These are phyloP conservation scores for Yamadazyma kitorensis DNA, from an alignment of 805 yeast species.

Conservation along the genomic window DNA sequence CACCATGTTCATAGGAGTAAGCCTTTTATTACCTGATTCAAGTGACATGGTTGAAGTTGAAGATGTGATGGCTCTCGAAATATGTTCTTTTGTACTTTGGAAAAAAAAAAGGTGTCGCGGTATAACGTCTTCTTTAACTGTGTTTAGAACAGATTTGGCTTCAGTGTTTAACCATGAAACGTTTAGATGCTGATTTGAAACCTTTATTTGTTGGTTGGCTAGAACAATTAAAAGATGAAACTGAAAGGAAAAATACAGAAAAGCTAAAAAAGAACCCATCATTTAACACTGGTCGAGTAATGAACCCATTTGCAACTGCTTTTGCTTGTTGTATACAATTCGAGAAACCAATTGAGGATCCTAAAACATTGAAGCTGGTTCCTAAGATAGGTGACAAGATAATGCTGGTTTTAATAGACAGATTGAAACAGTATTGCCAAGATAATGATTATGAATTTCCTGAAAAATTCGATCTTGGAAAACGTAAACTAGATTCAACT, in stretches of 20 bases:
- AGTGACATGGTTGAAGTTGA: too few relatives aligned
- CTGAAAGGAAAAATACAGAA: background rate
- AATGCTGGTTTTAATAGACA: slow-evolving; percentile 46
- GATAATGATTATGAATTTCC: slow-evolving; percentile 51
- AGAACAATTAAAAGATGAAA: background rate
- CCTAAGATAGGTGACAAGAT: slow-evolving; percentile 74
- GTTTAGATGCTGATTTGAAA: background rate
- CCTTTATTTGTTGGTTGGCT: background rate
- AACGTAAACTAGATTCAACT: slow-evolving; percentile 1
- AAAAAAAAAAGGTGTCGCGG: too few relatives aligned
- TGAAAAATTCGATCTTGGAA: slow-evolving; percentile 15
- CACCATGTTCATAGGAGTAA: slow-evolving; percentile 90
- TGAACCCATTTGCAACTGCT: background rate
- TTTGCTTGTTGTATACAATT: too few relatives aligned
- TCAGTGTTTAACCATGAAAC: background rate
- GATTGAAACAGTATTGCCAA: slow-evolving; percentile 53
- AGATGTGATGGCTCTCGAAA: too few relatives aligned
- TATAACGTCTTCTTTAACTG: background rate
- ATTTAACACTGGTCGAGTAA: background rate
- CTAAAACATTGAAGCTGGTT: slow-evolving; percentile 56
- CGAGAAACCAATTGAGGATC: slow-evolving; percentile 48
- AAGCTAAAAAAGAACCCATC: too few relatives aligned
- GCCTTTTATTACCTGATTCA: slow-evolving; percentile 38
- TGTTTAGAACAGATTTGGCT: background rate
- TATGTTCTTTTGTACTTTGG: too few relatives aligned